phyloP scores from a whole-genome alignment of 352 stramenopile species.

The Phytophthora kernoviae region DNA sequence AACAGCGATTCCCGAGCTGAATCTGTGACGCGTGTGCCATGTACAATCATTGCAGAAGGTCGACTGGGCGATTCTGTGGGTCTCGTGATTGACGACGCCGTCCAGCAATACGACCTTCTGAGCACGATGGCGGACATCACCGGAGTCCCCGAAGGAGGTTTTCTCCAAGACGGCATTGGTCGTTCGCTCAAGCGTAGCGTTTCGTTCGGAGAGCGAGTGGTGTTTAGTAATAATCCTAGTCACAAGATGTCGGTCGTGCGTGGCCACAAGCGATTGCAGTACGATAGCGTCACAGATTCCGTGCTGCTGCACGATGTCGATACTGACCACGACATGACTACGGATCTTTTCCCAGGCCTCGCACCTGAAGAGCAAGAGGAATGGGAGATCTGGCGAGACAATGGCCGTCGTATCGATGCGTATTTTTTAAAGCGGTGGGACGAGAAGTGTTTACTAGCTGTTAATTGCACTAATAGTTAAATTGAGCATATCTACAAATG shows the following conservation, averaged over 20 bases:
- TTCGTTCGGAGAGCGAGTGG: slow-evolving; percentile 15
- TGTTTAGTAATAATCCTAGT: slow-evolving; percentile 51
- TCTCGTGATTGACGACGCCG: slow-evolving; percentile 18
- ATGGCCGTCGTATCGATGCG: slow-evolving; percentile 21
- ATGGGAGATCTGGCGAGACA: slow-evolving; percentile 26
- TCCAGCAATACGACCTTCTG: slow-evolving; percentile 31
- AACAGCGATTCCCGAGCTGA: slow-evolving; percentile 23
- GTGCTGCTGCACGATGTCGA: slow-evolving; percentile 41
- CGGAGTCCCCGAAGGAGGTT: slow-evolving; percentile 20
- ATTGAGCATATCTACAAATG: too few species aligned
- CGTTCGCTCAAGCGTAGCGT: slow-evolving; percentile 44
- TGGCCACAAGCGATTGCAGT: slow-evolving; percentile 41
- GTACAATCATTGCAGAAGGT: slow-evolving; percentile 25
- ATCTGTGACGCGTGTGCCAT: slow-evolving; percentile 25
- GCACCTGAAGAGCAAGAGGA: slow-evolving; percentile 4
- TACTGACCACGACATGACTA: slow-evolving; percentile 25
- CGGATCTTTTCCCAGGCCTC: slow-evolving; percentile 36
- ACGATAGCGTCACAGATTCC: slow-evolving; percentile 30
- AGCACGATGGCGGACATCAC: slow-evolving; percentile 35
- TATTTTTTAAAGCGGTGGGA: slow-evolving; percentile 44
- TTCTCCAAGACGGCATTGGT: slow-evolving; percentile 32
- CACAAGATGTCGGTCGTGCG: slow-evolving; percentile 41
- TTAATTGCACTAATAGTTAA: neutral
- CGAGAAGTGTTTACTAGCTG: slow-evolving; percentile 6
- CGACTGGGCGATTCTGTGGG: slow-evolving; percentile 17